These are phyloP conservation scores for Fimicolochytrium jonesii DNA, from an alignment of 192 early-diverging fungal species.

Conservation along the genomic window DNA sequence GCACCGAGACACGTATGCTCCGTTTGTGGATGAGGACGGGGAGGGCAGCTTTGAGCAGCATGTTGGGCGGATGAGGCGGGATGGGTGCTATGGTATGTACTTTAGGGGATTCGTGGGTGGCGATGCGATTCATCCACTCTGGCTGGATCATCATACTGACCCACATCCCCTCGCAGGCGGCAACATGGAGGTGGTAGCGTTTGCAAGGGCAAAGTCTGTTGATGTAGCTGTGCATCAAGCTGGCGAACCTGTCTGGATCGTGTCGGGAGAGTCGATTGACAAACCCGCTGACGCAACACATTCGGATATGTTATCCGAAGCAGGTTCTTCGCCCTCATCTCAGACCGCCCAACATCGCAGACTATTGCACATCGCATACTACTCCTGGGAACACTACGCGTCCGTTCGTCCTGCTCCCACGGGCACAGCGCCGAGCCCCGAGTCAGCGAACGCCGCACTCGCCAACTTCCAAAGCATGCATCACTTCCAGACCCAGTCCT, in stretches of 20 bases:
- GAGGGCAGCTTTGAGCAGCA: slow-evolving; percentile 25
- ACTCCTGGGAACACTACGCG: slow-evolving; percentile 15
- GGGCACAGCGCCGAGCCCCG: too few species aligned
- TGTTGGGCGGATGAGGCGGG: slow-evolving; percentile 25
- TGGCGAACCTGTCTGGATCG: slow-evolving; percentile 29
- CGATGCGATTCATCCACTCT: too few species aligned
- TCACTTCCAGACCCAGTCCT: too few species aligned
- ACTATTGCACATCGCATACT: slow-evolving; percentile 5
- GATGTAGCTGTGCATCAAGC: slow-evolving; percentile 37
- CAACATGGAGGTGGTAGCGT: slow-evolving; percentile 43
- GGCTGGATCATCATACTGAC: too few species aligned
- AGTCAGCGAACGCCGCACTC: too few species aligned
- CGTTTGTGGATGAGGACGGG: slow-evolving; percentile 22
- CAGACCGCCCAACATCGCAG: background rate
- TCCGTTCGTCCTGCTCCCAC: too few species aligned
- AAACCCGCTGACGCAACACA: too few species aligned
- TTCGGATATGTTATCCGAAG: background rate
- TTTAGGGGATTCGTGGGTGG: too few species aligned
- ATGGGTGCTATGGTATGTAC: slow-evolving; percentile 31
- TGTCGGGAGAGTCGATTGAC: too few species aligned
- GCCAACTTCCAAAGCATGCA: too few species aligned
- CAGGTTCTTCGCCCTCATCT: background rate
- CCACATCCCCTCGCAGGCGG: too few species aligned
- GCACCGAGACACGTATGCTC: slow-evolving; percentile 22
- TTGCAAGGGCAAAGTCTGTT: slow-evolving; percentile 14